Evolutionary conservation across 139 green algal species (phyloP).

Genomic region (Nannochloris sp.): DNA sequence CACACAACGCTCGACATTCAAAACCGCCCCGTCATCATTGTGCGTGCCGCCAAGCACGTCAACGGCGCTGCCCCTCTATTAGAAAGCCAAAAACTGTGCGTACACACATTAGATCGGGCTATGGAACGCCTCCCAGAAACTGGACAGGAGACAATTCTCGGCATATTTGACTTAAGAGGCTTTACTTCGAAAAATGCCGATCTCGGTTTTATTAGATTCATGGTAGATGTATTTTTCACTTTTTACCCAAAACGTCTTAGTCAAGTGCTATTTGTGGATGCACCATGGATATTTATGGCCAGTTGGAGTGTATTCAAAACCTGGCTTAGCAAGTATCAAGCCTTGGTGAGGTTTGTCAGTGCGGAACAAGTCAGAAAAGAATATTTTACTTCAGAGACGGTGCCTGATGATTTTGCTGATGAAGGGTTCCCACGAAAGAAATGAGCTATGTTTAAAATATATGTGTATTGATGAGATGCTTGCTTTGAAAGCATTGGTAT

Average conservation of each 20-base stretch:
- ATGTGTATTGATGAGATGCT: too few species aligned
- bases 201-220: conserved; percentile 77
- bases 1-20: conserved; percentile 59
- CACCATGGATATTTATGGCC: conserved; percentile 86
- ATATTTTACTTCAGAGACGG: conserved; percentile 63
- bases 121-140: conserved; percentile 36
- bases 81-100: conserved; percentile 64
- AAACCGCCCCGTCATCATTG: conserved; percentile 77
- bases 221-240: conserved; percentile 93
- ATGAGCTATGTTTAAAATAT: too few species aligned
- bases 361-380: conserved; percentile 49
- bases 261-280: conserved; percentile 89
- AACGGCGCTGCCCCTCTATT: conserved; percentile 45
- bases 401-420: conserved; percentile 50
- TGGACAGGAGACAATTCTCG: conserved; percentile 71
- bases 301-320: conserved; percentile 85
- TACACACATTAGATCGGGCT: conserved; percentile 60
- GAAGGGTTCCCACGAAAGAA: conserved; percentile 7
- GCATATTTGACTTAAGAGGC: conserved; percentile 86
- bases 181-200: conserved; percentile 81
- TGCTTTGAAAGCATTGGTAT: not conserved
- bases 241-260: conserved; percentile 87
- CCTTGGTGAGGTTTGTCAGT: conserved; percentile 67
- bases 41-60: conserved; percentile 49
- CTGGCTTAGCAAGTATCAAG: conserved; percentile 65